Base-by-base conservation (phyloP, 257 asterid species). In the Pogostemon cablin region DNA sequence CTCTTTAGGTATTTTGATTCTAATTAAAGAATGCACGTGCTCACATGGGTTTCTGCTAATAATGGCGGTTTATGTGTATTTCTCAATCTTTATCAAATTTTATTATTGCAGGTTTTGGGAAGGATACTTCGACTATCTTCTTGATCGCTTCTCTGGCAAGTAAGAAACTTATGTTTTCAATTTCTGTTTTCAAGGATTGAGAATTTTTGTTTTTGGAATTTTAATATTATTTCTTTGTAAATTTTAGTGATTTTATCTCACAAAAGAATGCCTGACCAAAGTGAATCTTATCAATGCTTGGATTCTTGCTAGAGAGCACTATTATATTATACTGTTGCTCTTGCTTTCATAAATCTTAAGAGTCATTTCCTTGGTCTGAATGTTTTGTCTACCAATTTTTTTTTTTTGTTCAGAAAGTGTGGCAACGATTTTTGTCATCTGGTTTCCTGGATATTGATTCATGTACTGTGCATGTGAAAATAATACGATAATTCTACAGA, bases 31-130 rank as follows among this genome's bases (percentile, higher is more conserved):
- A 57, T 57, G 43, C 42, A 50, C 7, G 11, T 46, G 49, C 37
- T 46, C 7, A 38, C 66, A 25, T 58, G 17, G 8, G 15, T 37
- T 34, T 60, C 11, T 60, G 12, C n/a, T 20, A 49, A 37, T 11
- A 71, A 10, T 40, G 63, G 55, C 5, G 6, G 32, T 62, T n/a
- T n/a, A 42, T 41, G 25, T 4, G 7, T 37, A 34, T 63, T 72
- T 38, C 71, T 72, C 48, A 34, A 47, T 53, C 38, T 7, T 49
- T n/a, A 39, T 40, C 40, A 72, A 52, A 72, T 63, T 43, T 32
- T 53, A 32, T 54, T 39, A 72, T 54, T 62, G 59, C 77, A 72
- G 77, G 49, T 72, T 72, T 72, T 72, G 77, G 77, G 77, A 72
- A 72, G 77, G 72, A 54, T 72, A 72, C 72, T 72, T 72, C 17